Percentiles rank a stretch among this genome's conserved stretches.
Conservation (phyloP, 2,329 filamentous ascomycete species). For the Akanthomyces uredinophilus region DNA sequence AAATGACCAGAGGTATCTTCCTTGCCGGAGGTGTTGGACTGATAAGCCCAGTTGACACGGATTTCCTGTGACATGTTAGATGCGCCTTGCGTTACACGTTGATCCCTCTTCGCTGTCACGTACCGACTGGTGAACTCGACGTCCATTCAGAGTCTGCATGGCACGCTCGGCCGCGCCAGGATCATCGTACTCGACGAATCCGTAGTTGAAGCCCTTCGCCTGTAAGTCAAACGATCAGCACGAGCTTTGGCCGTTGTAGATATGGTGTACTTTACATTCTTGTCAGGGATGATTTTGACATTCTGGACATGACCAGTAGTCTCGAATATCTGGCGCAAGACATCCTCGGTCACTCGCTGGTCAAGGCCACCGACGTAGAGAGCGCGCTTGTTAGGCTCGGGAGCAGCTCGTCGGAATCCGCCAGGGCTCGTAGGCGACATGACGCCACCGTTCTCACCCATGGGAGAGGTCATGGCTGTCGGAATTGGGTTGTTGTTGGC, state of each 20-base stretch:
- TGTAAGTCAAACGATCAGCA: constrained; percentile 39
- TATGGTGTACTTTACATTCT: constrained; percentile 69
- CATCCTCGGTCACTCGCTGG: constrained; percentile 91
- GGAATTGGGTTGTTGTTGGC: constrained; percentile 96
- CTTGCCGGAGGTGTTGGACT: constrained; percentile 89
- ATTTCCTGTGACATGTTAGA: constrained; percentile 66
- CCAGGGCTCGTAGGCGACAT: constrained; percentile 82
- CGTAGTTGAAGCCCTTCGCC: constrained; percentile 97
- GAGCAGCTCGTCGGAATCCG: constrained; percentile 83
- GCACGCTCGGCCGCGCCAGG: constrained; percentile 93
- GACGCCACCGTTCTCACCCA: constrained; percentile 60
- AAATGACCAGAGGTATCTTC: constrained; percentile 98
- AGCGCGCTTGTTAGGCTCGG: constrained; percentile 97
- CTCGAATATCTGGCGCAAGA: constrained; percentile 96
- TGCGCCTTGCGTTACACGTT: not conserved
- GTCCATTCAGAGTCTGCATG: constrained; percentile 94
- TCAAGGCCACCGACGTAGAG: constrained; percentile 94
- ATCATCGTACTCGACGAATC: constrained; percentile 98
- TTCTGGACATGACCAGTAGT: constrained; percentile 97
- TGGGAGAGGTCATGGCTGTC: constrained; percentile 83
- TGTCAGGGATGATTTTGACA: constrained; percentile 99
- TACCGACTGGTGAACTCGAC: constrained; percentile 92
- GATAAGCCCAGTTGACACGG: constrained; percentile 98
- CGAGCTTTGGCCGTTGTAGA: not conserved
- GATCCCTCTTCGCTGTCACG: constrained; percentile 25